Evolutionary conservation across 108 stramenopile genomes (phyloP).

Genomic region (Fistulifera solaris): DNA sequence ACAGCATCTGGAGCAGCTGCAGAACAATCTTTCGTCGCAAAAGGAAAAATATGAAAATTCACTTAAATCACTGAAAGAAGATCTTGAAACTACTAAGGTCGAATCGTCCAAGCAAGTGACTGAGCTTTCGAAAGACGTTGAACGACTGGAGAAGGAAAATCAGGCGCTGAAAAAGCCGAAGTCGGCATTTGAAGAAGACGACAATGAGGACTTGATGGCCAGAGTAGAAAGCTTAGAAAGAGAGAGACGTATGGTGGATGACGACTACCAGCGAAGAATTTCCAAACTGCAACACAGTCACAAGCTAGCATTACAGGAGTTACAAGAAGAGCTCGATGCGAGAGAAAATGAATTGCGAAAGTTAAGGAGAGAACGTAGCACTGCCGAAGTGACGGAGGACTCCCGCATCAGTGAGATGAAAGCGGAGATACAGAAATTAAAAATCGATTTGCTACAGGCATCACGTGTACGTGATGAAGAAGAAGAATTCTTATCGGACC

Average conservation of each 20-base stretch:
- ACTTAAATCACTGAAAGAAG: no score
- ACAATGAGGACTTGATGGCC: constrained; percentile 8
- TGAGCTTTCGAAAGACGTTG: no score
- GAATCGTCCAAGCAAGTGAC: no score
- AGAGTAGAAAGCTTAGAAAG: constrained; percentile 5
- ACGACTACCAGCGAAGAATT: neutral
- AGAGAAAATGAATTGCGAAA: neutral
- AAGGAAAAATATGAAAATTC: no score
- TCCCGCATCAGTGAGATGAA: constrained; percentile 1
- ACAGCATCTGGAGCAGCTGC: no score
- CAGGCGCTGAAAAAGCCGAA: constrained; percentile 4
- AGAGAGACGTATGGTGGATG: constrained; percentile 3
- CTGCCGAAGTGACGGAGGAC: constrained; percentile 8
- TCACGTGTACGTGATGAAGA: neutral
- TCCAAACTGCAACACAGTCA: neutral
- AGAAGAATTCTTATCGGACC: constrained; percentile 14
- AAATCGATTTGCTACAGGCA: neutral
- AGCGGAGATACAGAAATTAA: neutral
- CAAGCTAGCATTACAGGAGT: neutral
- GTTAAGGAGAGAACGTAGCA: constrained; percentile 1
- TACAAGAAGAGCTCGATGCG: constrained; percentile 2
- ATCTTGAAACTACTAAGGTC: no score
- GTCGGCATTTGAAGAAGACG: constrained; percentile 14
- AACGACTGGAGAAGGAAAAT: neutral
- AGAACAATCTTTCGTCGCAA: no score